Evolutionary conservation across 2,329 filamentous ascomycete genomes (phyloP), one percentile per base, ranked within the genome.

Genomic region (Myriosclerotinia curreyana): DNA sequence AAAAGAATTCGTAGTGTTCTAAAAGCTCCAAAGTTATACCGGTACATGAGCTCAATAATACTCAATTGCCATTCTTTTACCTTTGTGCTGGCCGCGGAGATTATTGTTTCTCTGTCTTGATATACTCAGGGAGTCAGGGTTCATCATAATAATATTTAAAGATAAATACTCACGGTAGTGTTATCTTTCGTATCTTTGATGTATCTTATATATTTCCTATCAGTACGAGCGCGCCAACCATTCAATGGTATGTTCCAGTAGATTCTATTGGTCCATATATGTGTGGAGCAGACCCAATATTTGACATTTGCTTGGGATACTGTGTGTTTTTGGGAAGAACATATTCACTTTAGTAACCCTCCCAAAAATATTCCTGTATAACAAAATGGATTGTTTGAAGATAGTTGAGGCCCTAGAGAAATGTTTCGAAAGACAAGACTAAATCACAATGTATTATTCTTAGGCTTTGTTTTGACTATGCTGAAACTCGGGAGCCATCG

Each of bases 111-210:
- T 15, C 31, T 36, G 20, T 49, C 28, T 22, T 38, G 42, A 20
- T 9, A 58, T 20, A 31, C 28, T 15, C 20, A 20, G 44, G 42
- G 14, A 31, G 20, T 15, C 20, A 20, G 44, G 42, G 14, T 17
- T 17, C n/a, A 38, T 59, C 55, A n/a, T n/a, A n/a, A 48, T 58
- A 28, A 48, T 25, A 59, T 59, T 14, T 59, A 42, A 36, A 22
- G 8, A 56, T 34, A 56, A 44, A 31, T 34, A 20, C 55, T 42
- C 20, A 48, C 55, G 31, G 5, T 25, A 48, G 55, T 59, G n/a
- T 48, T 59, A 49, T 59, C 55, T 48, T 34, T 58, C 42, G 48
- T 48, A 58, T 58, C 54, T 56, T 34, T 46, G 54, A 46, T 34
- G 46, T 36, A 28, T 58, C 54, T 46, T 20, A 36, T 36, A 36